Evolutionary conservation across 352 stramenopile genomes (phyloP), one percentile per base, ranked within the genome.

Genomic region (Phytophthora pseudosyringae): DNA sequence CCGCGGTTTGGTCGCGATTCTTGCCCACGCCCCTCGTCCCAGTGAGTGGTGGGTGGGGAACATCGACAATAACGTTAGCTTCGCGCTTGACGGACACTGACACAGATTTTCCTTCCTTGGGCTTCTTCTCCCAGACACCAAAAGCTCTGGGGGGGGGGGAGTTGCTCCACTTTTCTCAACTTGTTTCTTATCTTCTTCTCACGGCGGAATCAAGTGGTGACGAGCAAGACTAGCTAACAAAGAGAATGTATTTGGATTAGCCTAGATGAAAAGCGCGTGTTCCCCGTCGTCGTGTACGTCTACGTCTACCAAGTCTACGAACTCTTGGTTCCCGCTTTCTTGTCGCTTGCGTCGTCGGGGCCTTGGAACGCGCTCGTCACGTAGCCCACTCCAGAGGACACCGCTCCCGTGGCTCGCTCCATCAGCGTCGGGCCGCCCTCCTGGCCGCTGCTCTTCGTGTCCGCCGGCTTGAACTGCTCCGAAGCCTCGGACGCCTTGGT

Each of bases 381-480:
- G 33, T 69, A 69, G 25, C 38, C 65, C 26, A 73, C 2, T 41
- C 59, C 44, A 9, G 68, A 74, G 4, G 46, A 61, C 15, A 68
- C 46, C 2, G 31, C 46, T 12, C 38, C 46, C 5, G 52, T 69
- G 4, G 61, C 60, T 16, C 60, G 60, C 11, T 72, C 60, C 57
- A 72, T 69, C 62, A 82, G 59, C 50, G 64, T 71, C 3, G 69
- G 62, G 31, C 44, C 66, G 31, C 35, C 62, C 3, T 68, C 48
- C 15, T 47, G 3, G 36, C 25, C 21, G 21, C 26, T 18, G 28
- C 44, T 33, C 12, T 36, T 51, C 32, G 25, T 25, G n/a, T 75
- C 61, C 16, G 43, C 45, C 1, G 43, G 56, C 26, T 72, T 63
- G 18, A 57, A 16, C 35, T 70, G 64, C 0, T 73, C 57, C 0